Conservation (phyloP, 2,329 filamentous ascomycete species). For the Geosmithia putterillii region DNA sequence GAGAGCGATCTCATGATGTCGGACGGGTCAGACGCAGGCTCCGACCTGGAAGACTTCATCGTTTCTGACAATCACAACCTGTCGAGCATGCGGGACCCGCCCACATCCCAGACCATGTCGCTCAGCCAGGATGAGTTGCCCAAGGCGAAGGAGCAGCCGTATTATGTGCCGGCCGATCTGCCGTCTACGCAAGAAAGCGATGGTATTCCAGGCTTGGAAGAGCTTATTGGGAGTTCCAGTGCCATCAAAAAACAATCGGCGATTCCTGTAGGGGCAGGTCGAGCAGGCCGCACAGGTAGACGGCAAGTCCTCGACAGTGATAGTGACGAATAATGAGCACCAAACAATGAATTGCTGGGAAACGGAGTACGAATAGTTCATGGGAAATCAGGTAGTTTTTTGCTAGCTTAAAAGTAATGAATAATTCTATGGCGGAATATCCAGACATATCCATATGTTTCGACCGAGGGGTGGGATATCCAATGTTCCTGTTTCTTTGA, state of each 20-base stretch:
- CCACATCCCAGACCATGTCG: constrained; percentile 11
- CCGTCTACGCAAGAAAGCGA: constrained; percentile 27
- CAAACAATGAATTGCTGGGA: neutral
- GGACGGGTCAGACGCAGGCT: constrained; percentile 34
- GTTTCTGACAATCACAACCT: constrained; percentile 32
- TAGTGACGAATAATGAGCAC: constrained; percentile 3
- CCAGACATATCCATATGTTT: too few relatives aligned
- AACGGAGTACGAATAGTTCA: neutral
- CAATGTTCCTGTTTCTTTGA: too few relatives aligned
- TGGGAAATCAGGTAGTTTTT: too few relatives aligned
- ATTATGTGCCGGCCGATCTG: constrained; percentile 25
- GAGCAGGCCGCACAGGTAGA: neutral
- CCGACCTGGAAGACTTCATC: constrained; percentile 44
- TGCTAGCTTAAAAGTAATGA: too few relatives aligned
- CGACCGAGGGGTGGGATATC: too few relatives aligned
- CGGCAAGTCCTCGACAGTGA: constrained; percentile 6
- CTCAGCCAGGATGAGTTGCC: constrained; percentile 6
- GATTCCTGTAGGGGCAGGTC: neutral
- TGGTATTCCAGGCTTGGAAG: constrained; percentile 21
- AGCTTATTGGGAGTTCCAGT: constrained; percentile 4
- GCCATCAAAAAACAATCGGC: neutral
- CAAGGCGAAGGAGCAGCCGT: constrained; percentile 12
- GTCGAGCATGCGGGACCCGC: constrained; percentile 22
- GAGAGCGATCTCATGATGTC: constrained; percentile 33
- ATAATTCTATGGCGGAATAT: too few relatives aligned